Conservation (phyloP, 805 yeast species). For the Lachancea waltii region DNA sequence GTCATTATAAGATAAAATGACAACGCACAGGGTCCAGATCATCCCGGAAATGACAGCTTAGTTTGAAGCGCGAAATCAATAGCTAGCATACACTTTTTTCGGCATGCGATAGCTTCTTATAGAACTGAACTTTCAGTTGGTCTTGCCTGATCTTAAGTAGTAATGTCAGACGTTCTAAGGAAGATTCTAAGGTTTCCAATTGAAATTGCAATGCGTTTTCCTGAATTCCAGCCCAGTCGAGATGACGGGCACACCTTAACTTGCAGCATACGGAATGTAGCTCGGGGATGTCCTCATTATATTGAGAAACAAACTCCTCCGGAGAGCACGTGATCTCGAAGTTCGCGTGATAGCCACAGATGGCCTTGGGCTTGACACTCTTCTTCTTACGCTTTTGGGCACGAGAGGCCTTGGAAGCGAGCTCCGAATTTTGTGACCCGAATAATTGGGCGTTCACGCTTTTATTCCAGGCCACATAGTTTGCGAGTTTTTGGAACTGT, state of each 20-base stretch:
- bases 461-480: constrained; percentile 31
- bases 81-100: no score
- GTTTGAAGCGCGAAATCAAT: not conserved
- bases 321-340: constrained; percentile 14
- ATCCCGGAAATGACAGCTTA: no score
- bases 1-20: not conserved
- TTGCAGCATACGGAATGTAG: constrained; percentile 24
- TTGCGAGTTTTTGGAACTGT: constrained; percentile 14
- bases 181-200: constrained; percentile 19
- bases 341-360: constrained; percentile 27
- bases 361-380: constrained; percentile 12
- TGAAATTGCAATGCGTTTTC: constrained; percentile 21
- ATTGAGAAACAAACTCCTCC: constrained; percentile 16
- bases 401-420: constrained; percentile 9
- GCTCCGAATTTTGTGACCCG: constrained; percentile 1
- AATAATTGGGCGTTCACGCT: constrained; percentile 18
- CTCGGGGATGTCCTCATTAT: constrained; percentile 6
- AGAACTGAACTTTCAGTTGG: constrained; percentile 25
- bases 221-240: constrained; percentile 27
- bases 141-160: constrained; percentile 23
- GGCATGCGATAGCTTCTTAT: constrained; percentile 12
- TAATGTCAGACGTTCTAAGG: constrained; percentile 19
- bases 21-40: no score
- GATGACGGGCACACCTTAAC: constrained; percentile 24
- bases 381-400: constrained; percentile 13